Base-by-base conservation (phyloP, 495 filamentous ascomycete genomes). In the Neurospora pannonica region DNA sequence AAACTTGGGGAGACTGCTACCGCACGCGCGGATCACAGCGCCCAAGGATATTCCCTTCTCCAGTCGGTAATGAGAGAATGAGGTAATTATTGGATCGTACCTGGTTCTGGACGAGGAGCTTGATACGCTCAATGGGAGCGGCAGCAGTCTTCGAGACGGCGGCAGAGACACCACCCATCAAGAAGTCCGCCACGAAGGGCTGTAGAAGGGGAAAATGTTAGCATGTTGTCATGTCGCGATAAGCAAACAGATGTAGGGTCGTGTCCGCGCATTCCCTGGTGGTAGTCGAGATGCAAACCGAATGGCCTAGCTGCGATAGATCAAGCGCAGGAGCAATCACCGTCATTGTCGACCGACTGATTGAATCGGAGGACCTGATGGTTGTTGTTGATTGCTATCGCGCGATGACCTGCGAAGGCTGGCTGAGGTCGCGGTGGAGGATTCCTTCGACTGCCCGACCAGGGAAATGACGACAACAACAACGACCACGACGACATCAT, bases 91-190 rank as follows among this genome's bases (percentile, higher is more conserved):
- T 71, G 10, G 37, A 54, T 86, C 93, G 75, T 90, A 98, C 95
- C 92, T 99, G 96, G 89, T 98, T 99, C 90, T 99, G 96, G 89
- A 99, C 97, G 81, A 99, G 93, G 83, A 99, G 96, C 94, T 99
- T 99, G 88, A 99, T 92, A 93, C 96, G 96, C 94, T 99, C 96
- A 81, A 99, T 99, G 87, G 96, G 96, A 87, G 96, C 96, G 85
- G 96, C 96, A 83, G 97, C 97, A 79, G 96, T 99, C 93, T 99
- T 99, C 81, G 96, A 98, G 92, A 99, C 94, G 86, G 96, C 96
- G 83, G 96, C 96, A 81, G 96, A 97, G 78, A 99, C 92, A 97
- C 96, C 96, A 92, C 96, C 96, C 97, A 98, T 97, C 90, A 98
- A 83, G 89, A 98, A 98, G 88, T 98, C 95, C 78, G 95, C 93